Conservation (phyloP, 1,284 basidiomycete genomes). For the Puccinia horiana region DNA sequence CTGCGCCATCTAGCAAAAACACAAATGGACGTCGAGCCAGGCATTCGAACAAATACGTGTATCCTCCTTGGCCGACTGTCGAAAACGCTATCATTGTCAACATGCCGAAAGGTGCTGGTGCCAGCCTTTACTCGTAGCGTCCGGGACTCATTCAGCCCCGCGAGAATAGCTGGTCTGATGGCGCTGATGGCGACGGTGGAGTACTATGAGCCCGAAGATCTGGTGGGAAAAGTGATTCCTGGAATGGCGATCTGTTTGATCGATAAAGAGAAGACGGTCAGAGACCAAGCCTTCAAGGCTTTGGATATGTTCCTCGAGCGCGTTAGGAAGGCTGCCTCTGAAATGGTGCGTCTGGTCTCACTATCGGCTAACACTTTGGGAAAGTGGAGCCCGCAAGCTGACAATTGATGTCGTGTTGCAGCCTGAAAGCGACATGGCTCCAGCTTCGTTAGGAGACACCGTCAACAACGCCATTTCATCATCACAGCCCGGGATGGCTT, state of each 20-base stretch:
- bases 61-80: slow-evolving; percentile 91
- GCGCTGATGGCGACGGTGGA: slow-evolving; percentile 93
- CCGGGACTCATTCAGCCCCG: slow-evolving; percentile 89
- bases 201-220: slow-evolving; percentile 80
- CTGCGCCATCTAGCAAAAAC: slow-evolving; percentile 87
- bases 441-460: slow-evolving; percentile 25
- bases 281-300: slow-evolving; percentile 91
- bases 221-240: slow-evolving; percentile 85
- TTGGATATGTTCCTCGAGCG: slow-evolving; percentile 48
- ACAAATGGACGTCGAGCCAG: slow-evolving; percentile 87
- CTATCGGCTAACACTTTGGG: background rate
- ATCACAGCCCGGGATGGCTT: slow-evolving; percentile 67
- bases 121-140: slow-evolving; percentile 89
- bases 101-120: slow-evolving; percentile 90
- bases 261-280: slow-evolving; percentile 87
- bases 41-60: slow-evolving; percentile 95
- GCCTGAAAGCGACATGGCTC: slow-evolving; percentile 29
- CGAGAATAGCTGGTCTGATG: slow-evolving; percentile 90
- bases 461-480: slow-evolving; percentile 48
- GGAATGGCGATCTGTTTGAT: slow-evolving; percentile 76
- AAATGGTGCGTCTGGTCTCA: slow-evolving; percentile 38
- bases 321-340: slow-evolving; percentile 40
- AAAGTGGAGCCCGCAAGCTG: background rate
- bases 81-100: slow-evolving; percentile 78
- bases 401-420: background rate